phyloP scores from a whole-genome alignment of 2,329 filamentous ascomycete genomes.

The Pseudogymnoascus sp. region DNA sequence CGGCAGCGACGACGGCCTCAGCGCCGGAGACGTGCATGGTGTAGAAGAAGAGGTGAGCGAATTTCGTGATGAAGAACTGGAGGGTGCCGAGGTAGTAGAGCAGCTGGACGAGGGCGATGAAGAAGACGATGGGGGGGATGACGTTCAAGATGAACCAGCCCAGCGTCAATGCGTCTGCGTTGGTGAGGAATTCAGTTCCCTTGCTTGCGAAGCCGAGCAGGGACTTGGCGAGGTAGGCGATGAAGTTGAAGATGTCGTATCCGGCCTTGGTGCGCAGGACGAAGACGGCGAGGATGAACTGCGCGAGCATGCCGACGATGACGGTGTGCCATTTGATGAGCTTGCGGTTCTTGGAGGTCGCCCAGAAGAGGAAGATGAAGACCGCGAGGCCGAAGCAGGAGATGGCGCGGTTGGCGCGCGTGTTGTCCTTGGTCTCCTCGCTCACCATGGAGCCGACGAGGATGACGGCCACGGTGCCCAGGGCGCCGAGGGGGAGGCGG shows the following conservation, averaged over 20 bases:
- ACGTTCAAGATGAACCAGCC: constrained; percentile 70
- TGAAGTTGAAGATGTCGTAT: constrained; percentile 87
- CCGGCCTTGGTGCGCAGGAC: constrained; percentile 74
- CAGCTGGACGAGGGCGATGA: constrained; percentile 85
- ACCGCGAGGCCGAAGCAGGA: constrained; percentile 72
- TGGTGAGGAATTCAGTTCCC: constrained; percentile 67
- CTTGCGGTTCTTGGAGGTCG: constrained; percentile 62
- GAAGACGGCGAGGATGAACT: constrained; percentile 84
- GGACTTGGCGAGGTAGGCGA: constrained; percentile 65
- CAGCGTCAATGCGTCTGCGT: constrained; percentile 30
- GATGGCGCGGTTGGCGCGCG: constrained; percentile 68
- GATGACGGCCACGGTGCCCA: constrained; percentile 62
- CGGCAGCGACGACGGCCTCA: constrained; percentile 87
- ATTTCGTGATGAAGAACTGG: constrained; percentile 85
- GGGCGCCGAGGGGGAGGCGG: constrained; percentile 55
- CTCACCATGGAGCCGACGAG: constrained; percentile 72
- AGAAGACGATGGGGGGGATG: constrained; percentile 92
- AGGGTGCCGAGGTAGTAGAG: constrained; percentile 73
- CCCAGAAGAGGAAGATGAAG: constrained; percentile 60
- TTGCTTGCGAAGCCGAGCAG: constrained; percentile 69
- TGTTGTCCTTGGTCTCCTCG: constrained; percentile 66
- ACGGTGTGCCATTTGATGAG: constrained; percentile 68
- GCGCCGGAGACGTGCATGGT: constrained; percentile 77
- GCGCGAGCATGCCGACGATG: constrained; percentile 79
- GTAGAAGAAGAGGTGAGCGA: constrained; percentile 90